phyloP scores from a whole-genome alignment of 1,284 basidiomycete genomes.

The Cryptococcus floricola region DNA sequence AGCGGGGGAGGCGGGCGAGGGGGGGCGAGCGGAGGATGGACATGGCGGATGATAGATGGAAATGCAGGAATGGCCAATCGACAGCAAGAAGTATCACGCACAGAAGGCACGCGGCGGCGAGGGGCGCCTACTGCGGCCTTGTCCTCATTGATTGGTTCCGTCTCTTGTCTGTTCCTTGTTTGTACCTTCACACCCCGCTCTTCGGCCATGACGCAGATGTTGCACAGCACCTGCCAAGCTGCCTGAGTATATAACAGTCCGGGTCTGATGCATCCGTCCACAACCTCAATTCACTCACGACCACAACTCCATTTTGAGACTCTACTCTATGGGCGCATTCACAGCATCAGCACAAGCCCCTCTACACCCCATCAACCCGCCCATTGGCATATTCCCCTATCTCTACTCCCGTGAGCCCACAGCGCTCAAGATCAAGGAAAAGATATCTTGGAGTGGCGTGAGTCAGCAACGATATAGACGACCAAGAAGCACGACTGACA shows the following conservation, averaged over 20 bases:
- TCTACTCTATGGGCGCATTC: constrained; percentile 11
- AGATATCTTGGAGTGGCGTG: constrained; percentile 41
- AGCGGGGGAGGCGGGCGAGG: neutral
- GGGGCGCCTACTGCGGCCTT: neutral
- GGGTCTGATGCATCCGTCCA: no score
- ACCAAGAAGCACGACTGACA: neutral
- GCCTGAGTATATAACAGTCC: no score
- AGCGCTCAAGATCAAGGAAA: constrained; percentile 42
- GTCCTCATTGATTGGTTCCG: no score
- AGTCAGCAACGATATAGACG: constrained; percentile 4
- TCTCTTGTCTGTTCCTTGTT: no score
- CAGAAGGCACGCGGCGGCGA: neutral
- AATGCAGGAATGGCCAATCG: neutral
- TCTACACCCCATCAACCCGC: constrained; percentile 36
- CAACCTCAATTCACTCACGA: no score
- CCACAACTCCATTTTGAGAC: no score
- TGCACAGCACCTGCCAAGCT: no score
- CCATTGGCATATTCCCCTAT: constrained; percentile 32
- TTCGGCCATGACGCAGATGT: no score
- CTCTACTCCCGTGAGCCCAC: constrained; percentile 29
- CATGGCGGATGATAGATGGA: neutral
- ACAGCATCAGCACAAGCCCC: constrained; percentile 15
- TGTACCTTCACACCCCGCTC: no score
- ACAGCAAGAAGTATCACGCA: no score
- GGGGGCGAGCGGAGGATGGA: constrained; percentile 2